These are phyloP conservation scores for Xylaria curta DNA, from an alignment of 495 filamentous ascomycete species.

Conservation along the genomic window DNA sequence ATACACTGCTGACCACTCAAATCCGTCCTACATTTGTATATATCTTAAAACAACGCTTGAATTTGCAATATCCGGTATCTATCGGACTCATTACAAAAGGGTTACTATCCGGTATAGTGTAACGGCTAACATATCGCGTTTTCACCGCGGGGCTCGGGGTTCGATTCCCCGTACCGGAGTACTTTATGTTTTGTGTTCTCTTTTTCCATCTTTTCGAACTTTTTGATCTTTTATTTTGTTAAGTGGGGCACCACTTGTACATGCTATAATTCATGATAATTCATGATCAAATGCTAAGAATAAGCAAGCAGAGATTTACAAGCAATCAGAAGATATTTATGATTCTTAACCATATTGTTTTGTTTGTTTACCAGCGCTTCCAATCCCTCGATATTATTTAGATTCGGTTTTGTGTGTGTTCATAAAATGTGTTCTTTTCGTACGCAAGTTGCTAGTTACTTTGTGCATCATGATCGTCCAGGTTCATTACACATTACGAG, in stretches of 20 bases:
- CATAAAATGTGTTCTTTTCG: neutral
- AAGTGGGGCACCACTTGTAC: too few relatives aligned
- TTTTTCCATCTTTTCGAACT: too few relatives aligned
- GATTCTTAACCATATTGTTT: neutral
- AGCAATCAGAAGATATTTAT: too few relatives aligned
- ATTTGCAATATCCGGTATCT: too few relatives aligned
- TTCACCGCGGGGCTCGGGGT: slow-evolving; percentile 59
- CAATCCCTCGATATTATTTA: neutral
- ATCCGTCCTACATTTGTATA: too few relatives aligned
- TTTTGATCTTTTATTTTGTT: neutral
- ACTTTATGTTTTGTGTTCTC: too few relatives aligned
- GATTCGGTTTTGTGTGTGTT: neutral
- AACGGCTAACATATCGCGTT: slow-evolving; percentile 58
- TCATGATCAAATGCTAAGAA: too few relatives aligned
- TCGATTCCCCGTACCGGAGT: slow-evolving; percentile 48
- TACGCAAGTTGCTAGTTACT: neutral
- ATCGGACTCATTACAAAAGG: too few relatives aligned
- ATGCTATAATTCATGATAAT: too few relatives aligned
- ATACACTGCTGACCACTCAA: too few relatives aligned
- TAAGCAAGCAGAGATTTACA: too few relatives aligned
- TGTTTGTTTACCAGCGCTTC: neutral
- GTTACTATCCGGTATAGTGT: slow-evolving; percentile 55
- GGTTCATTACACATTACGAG: slow-evolving; percentile 25
- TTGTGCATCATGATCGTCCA: slow-evolving; percentile 3
- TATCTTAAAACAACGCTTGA: too few relatives aligned